A percentile compares a stretch with the other conserved stretches of the same genome.
phyloP scores from a whole-genome alignment of 2,329 filamentous ascomycete species.

The Pseudogymnoascus sp. region DNA sequence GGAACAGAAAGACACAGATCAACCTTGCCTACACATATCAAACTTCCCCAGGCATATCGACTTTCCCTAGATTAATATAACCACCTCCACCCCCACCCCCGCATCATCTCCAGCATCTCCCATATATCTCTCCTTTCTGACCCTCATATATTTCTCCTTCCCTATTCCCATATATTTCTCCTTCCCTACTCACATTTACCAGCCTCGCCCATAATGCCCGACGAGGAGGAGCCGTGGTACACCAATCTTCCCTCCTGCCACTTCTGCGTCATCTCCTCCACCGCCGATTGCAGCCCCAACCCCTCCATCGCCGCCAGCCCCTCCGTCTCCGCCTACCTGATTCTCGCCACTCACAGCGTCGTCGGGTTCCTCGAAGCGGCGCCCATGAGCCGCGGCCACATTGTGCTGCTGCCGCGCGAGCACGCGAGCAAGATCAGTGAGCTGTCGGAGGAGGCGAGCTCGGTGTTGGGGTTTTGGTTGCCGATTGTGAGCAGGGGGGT shows the following conservation, averaged over 20 bases:
- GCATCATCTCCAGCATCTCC: no score
- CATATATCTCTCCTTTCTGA: no score
- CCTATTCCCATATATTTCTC: no score
- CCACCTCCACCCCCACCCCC: not conserved
- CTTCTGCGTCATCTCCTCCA: slow-evolving; percentile 48
- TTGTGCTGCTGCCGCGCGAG: slow-evolving; percentile 66
- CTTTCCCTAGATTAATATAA: not conserved
- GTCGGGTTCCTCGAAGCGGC: slow-evolving; percentile 87
- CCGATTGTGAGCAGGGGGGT: slow-evolving; percentile 64
- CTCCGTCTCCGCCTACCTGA: slow-evolving; percentile 45
- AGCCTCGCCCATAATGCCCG: not conserved
- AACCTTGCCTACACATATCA: no score
- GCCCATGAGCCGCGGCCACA: slow-evolving; percentile 71
- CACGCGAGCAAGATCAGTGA: slow-evolving; percentile 71
- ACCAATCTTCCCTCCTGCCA: slow-evolving; percentile 36
- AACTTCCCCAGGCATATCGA: no score
- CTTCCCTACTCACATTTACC: no score
- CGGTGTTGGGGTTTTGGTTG: slow-evolving; percentile 57
- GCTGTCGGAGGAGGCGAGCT: slow-evolving; percentile 50
- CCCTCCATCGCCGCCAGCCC: slow-evolving; percentile 29
- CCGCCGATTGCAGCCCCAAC: slow-evolving; percentile 38
- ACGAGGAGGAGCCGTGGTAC: slow-evolving; percentile 6
- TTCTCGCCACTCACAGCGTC: slow-evolving; percentile 67
- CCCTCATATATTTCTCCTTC: not conserved
- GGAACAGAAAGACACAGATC: not conserved